Percentiles rank a stretch among this genome's conserved stretches.
Conservation (phyloP, 2,329 filamentous ascomycete species). For the Penicillium sp. region DNA sequence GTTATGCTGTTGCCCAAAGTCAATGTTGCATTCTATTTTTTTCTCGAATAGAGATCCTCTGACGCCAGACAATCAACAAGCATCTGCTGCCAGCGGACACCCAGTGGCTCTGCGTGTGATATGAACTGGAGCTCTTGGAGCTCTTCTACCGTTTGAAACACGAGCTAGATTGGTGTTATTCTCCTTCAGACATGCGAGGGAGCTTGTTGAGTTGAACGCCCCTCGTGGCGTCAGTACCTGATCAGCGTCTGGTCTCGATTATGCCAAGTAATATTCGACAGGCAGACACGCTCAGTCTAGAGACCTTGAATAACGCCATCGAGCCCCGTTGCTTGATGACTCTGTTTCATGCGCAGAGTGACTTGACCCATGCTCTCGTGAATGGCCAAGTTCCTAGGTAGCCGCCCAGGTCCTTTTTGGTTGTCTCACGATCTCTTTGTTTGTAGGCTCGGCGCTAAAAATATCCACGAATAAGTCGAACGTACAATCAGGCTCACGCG, state of each 20-base stretch:
- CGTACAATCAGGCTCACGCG: not conserved
- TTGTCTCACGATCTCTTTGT: conserved; percentile 7
- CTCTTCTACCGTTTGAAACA: not conserved
- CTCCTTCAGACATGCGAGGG: not conserved
- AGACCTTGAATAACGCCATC: not conserved
- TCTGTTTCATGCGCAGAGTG: not conserved
- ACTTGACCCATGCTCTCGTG: not conserved
- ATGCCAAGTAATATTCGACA: not conserved
- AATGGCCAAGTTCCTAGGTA: not conserved
- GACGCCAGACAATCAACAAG: not conserved
- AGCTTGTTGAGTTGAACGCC: not conserved
- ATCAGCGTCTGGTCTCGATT: not conserved
- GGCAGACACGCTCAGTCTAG: not conserved
- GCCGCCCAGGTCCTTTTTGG: not conserved
- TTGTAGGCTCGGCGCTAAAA: conserved; percentile 7
- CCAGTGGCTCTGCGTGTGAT: not conserved
- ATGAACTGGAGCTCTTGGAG: not conserved
- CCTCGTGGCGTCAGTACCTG: not conserved
- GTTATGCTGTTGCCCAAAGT: not conserved
- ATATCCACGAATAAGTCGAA: conserved; percentile 2
- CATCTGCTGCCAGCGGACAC: not conserved
- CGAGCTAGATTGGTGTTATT: not conserved
- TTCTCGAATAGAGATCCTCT: not conserved
- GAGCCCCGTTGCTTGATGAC: not conserved
- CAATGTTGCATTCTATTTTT: not conserved